Evolutionary conservation across 441 rosid genomes (phyloP).

Genomic region (Flueggea neowawraea): DNA sequence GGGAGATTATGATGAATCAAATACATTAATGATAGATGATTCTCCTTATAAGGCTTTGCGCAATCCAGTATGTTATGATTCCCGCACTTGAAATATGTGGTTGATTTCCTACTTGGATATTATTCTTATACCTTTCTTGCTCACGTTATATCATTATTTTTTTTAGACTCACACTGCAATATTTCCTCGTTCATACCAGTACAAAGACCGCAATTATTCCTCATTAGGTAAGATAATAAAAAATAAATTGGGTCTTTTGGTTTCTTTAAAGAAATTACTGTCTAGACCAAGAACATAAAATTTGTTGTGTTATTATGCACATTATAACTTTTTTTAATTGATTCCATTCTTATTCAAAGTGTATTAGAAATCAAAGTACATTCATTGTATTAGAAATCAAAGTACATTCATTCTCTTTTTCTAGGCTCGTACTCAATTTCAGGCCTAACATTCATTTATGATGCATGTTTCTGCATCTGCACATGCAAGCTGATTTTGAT

Average conservation of each 20-base stretch:
- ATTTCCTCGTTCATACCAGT: constrained; percentile 65
- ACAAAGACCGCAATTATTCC: constrained; percentile 36
- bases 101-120: background rate
- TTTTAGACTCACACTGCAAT: constrained; percentile 70
- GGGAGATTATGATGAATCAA: constrained; percentile 62
- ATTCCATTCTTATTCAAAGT: no score
- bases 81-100: background rate
- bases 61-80: constrained; percentile 64
- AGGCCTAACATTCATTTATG: no score
- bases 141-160: background rate
- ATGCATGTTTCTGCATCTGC: no score
- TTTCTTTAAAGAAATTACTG: background rate
- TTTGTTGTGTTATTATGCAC: no score
- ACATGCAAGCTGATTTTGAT: no score
- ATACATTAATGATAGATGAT: constrained; percentile 79
- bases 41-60: constrained; percentile 89
- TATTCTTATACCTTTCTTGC: background rate
- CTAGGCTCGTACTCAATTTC: no score
- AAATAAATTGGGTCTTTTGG: no score
- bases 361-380: no score
- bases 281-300: no score
- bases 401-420: no score
- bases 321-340: no score
- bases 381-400: no score
- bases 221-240: constrained; percentile 50